Conservation (phyloP, 108 stramenopile species). For the Pseudonitzschia delicatissima region DNA sequence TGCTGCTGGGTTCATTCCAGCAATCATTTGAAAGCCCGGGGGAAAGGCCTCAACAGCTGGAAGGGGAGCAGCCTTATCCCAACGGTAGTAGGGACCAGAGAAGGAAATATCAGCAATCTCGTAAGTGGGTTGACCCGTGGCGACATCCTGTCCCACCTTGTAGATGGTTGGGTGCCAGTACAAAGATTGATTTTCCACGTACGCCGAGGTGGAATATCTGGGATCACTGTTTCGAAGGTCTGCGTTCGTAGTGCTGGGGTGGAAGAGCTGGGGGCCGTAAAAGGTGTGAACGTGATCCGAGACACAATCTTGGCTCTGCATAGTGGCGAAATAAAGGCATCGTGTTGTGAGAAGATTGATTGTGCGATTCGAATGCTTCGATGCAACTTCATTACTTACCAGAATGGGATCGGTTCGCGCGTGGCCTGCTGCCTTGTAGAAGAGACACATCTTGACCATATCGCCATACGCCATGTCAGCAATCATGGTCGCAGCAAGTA, state of each 20-base stretch:
- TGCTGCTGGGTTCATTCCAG: too few relatives aligned
- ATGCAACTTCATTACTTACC: neutral
- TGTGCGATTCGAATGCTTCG: neutral
- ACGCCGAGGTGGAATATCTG: slow-evolving; percentile 6
- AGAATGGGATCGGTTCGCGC: slow-evolving; percentile 23
- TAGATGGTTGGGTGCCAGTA: slow-evolving; percentile 20
- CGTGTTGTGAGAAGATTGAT: neutral
- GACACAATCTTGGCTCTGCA: too few relatives aligned
- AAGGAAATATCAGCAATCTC: neutral
- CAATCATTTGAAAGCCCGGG: slow-evolving; percentile 32
- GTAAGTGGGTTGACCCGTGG: neutral
- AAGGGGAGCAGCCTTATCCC: slow-evolving; percentile 28
- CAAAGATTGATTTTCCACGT: slow-evolving; percentile 18
- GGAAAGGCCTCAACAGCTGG: slow-evolving; percentile 25
- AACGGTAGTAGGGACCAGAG: slow-evolving; percentile 27
- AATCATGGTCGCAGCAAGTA: too few relatives aligned
- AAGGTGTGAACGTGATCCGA: too few relatives aligned
- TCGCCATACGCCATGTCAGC: too few relatives aligned
- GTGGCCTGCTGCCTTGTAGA: slow-evolving; percentile 20
- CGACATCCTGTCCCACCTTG: neutral
- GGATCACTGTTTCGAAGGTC: slow-evolving; percentile 11
- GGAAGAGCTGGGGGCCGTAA: slow-evolving; percentile 21
- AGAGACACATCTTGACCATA: slow-evolving; percentile 26
- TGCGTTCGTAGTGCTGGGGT: slow-evolving; percentile 20
- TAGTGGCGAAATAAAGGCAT: neutral